Conservation (phyloP, 441 rosid species). For the Omphalea diandra region DNA sequence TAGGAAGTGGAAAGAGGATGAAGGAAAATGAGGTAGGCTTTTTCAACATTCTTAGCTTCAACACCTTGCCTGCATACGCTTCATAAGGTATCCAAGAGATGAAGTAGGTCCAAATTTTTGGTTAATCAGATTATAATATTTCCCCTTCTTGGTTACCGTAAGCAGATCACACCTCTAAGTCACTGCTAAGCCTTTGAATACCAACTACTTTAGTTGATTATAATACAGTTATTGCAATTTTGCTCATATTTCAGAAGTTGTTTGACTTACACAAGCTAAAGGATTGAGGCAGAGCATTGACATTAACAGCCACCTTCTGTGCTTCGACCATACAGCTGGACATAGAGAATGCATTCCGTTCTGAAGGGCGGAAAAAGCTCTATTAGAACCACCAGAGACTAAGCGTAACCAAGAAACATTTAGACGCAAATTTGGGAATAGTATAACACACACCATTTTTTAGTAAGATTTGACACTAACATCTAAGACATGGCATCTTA, state of each 20-base stretch:
- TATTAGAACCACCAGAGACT: neutral
- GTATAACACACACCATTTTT: neutral
- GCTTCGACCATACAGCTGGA: constrained; percentile 98
- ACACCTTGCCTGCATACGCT: neutral
- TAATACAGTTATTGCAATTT: neutral
- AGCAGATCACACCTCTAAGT: neutral
- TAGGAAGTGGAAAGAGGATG: neutral
- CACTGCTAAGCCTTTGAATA: neutral
- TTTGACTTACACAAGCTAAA: constrained; percentile 73
- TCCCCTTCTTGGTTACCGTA: neutral
- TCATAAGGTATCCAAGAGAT: no score
- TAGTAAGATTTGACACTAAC: neutral
- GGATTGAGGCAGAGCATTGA: constrained; percentile 94
- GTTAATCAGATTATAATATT: neutral
- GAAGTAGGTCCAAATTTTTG: no score
- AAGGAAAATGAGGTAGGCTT: no score
- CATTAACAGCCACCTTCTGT: constrained; percentile 94
- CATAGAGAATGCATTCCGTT: constrained; percentile 96
- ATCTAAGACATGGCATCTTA: neutral
- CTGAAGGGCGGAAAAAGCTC: constrained; percentile 44
- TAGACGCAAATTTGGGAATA: neutral
- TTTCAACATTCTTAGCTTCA: neutral
- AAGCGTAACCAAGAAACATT: constrained; percentile 3
- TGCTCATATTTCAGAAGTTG: constrained; percentile 8
- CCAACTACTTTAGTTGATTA: neutral